Base-by-base conservation (phyloP, 2,329 filamentous ascomycete species). In the Aspergillus sp. region DNA sequence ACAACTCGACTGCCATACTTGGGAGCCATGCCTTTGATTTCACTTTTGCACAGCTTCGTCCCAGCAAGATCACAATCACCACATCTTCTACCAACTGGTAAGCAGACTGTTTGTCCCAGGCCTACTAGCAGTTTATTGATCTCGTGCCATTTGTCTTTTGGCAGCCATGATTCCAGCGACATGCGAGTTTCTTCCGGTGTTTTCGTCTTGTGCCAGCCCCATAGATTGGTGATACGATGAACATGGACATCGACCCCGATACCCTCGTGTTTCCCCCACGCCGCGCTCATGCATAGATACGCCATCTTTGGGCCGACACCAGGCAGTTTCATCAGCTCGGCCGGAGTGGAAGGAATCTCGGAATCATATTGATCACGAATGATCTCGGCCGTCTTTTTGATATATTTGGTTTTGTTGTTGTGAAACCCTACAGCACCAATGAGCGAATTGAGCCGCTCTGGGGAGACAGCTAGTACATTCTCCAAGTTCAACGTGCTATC, bases 261-360 rank as follows among this genome's bases (percentile, higher is more conserved):
- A 7, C 93, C 93, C 64, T 87, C 82, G 50, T 85, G 81, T 45
- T 82, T 78, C 2, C 85, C 86, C 88, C 88, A 82, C 68, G 88
- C 90, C 0, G 89, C 89, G 47, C 87, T 89, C 79, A 96, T 85
- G 71, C 90, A 93, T 21, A 97, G 83, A 73, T 95, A 93, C 12
- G 89, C 92, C 93, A 97, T 97, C 77, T 97, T 97, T 31, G 93
- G 93, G 0, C 93, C 93, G 1, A 97, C 93, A 5, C 93, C 93
- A 0, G 92, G 92, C 0, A 96, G 82, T 2, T 86, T 84, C 52
- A 87, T 87, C 19, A 97, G 81, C 0, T 89, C 91, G 61, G 87
- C 82, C 52, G 93, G 86, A 0, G 88, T 90, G 61, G 88, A 81
- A 1, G 93, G 93, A 55, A 97, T 95, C 68, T 97, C 93, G 52